Evolutionary conservation across 1,284 basidiomycete genomes (phyloP).

Genomic region (Heterobasidion occidentale): DNA sequence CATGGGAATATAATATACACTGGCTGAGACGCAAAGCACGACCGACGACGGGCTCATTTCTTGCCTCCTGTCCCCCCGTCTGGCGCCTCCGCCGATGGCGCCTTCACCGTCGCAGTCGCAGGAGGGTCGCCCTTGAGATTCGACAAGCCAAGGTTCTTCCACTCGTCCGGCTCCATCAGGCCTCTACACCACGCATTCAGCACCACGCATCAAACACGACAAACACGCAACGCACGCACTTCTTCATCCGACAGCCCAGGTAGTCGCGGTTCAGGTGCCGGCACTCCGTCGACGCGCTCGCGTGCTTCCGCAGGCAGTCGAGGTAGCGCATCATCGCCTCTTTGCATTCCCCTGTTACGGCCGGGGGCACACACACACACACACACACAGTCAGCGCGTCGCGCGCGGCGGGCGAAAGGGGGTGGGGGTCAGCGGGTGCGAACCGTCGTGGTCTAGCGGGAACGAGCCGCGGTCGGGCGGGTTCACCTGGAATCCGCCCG

Average conservation of each 20-base stretch:
- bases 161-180: conserved; percentile 85
- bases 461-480: conserved; percentile 91
- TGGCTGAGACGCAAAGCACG: too few species aligned
- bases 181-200: conserved; percentile 39
- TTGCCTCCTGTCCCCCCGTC: too few species aligned
- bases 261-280: conserved; percentile 77
- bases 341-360: conserved; percentile 80
- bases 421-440: not conserved
- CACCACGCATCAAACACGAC: not conserved
- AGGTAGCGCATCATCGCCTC: conserved; percentile 83
- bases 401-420: not conserved
- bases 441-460: conserved; percentile 93
- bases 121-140: conserved; percentile 29
- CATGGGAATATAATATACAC: too few species aligned
- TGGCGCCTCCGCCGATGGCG: too few species aligned
- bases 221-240: conserved; percentile 45
- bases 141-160: conserved; percentile 78
- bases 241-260: conserved; percentile 89
- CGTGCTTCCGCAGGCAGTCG: conserved; percentile 74
- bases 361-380: not conserved
- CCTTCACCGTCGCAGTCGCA: not conserved
- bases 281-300: conserved; percentile 77
- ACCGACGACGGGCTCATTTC: not conserved
- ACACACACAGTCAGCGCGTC: not conserved
- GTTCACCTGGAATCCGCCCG: conserved; percentile 66